Percentiles rank a stretch among this genome's conserved stretches.
Conservation (phyloP, 306 rosid species). For the Urtica urens region DNA sequence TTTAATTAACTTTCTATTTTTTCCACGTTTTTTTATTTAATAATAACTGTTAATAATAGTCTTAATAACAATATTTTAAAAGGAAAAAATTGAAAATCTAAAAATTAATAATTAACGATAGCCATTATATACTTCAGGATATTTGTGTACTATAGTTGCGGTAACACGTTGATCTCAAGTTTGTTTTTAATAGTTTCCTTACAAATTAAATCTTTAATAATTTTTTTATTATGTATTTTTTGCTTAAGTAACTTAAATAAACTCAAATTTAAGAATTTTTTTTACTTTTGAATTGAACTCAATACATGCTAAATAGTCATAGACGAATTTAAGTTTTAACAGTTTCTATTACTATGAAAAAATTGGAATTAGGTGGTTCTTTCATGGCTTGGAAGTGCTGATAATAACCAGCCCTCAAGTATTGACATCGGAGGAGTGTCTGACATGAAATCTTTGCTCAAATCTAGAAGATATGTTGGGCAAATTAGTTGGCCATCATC, state of each 20-base stretch:
- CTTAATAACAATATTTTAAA: too few relatives aligned
- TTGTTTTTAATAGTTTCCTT: neutral
- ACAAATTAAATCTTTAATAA: too few relatives aligned
- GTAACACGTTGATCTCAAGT: neutral
- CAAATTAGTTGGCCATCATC: slow-evolving; percentile 25
- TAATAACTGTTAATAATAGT: too few relatives aligned
- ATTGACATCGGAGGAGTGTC: slow-evolving; percentile 24
- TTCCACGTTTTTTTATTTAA: too few relatives aligned
- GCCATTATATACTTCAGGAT: neutral
- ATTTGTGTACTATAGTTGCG: neutral
- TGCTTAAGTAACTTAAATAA: too few relatives aligned
- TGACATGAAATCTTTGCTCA: slow-evolving; percentile 23
- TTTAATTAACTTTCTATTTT: too few relatives aligned
- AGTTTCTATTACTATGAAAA: slow-evolving; percentile 17
- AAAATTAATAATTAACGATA: too few relatives aligned
- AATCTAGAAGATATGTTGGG: slow-evolving; percentile 24
- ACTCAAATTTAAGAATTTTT: too few relatives aligned
- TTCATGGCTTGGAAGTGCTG: slow-evolving; percentile 46
- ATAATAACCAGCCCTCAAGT: slow-evolving; percentile 14
- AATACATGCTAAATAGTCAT: neutral
- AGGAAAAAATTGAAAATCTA: too few relatives aligned
- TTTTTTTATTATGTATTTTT: too few relatives aligned
- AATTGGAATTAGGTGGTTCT: slow-evolving; percentile 56
- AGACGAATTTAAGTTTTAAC: neutral
- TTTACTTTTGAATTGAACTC: too few relatives aligned